Conservation (phyloP, 148 eudicot species). For the Fallopia convolvulus region DNA sequence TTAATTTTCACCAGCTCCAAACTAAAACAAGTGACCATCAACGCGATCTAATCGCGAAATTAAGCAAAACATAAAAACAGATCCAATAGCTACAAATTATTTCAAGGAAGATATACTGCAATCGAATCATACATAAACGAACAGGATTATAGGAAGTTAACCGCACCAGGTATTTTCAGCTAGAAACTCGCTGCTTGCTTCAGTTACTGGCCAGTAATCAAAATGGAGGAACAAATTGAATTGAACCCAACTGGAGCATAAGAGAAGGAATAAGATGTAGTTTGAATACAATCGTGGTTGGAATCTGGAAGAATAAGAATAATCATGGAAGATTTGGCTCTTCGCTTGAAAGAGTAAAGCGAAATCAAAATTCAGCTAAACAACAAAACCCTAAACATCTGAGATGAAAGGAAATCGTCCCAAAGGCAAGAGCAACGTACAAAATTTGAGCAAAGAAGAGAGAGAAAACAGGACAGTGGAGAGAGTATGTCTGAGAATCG, state of each 20-base stretch:
- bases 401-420: background rate
- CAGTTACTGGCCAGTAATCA: background rate
- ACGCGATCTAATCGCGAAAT: background rate
- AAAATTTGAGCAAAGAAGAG: background rate
- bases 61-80: background rate
- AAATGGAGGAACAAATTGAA: background rate
- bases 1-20: background rate
- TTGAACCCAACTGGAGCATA: background rate
- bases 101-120: background rate
- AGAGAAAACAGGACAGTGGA: background rate
- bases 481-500: slow-evolving; percentile 4
- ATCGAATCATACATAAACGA: background rate
- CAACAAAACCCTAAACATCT: background rate
- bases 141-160: background rate
- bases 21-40: background rate
- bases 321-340: background rate
- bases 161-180: background rate
- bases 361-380: background rate
- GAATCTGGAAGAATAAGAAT: background rate
- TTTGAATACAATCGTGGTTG: background rate
- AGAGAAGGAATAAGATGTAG: background rate
- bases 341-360: background rate
- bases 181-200: background rate
- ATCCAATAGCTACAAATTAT: background rate
- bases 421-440: background rate